Percentiles rank a stretch among this genome's conserved stretches.
Conservation (phyloP, 208 protist species). For the Trypanosoma melophagium region DNA sequence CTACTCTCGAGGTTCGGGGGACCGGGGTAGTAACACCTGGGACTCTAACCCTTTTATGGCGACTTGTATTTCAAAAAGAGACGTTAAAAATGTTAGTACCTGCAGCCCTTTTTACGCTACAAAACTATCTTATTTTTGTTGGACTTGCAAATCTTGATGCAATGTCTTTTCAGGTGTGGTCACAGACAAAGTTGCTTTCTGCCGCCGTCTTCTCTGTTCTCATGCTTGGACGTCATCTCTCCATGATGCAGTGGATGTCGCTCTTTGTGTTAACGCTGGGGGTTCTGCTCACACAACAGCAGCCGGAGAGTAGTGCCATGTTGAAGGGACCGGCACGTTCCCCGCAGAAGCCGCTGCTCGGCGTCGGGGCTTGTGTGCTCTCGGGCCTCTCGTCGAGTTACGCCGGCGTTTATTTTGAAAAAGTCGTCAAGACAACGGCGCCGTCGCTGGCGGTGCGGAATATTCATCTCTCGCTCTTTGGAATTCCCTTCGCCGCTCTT, state of each 20-base stretch:
- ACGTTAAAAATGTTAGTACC: conserved; percentile 62
- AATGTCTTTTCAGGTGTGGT: conserved; percentile 76
- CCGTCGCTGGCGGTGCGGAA: conserved; percentile 75
- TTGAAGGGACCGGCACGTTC: too few relatives aligned
- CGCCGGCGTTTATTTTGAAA: conserved; percentile 85
- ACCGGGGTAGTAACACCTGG: not conserved
- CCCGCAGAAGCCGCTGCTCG: conserved; percentile 36
- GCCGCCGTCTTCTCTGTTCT: conserved; percentile 72
- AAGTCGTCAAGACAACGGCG: conserved; percentile 70
- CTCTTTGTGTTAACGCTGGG: conserved; percentile 59
- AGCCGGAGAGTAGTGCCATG: too few relatives aligned
- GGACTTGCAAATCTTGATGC: conserved; percentile 71
- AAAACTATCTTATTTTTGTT: conserved; percentile 77
- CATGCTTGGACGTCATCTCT: conserved; percentile 57
- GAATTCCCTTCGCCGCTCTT: conserved; percentile 55
- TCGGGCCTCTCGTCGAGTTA: conserved; percentile 76
- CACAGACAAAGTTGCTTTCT: conserved; percentile 74
- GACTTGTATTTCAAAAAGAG: conserved; percentile 41
- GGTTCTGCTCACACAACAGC: conserved; percentile 54
- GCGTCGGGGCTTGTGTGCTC: conserved; percentile 53
- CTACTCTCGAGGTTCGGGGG: not conserved
- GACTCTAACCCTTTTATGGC: conserved; percentile 33
- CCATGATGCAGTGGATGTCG: conserved; percentile 62
- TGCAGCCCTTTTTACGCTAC: conserved; percentile 67
- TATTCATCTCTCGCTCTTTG: conserved; percentile 81